phyloP scores from a whole-genome alignment of 805 yeast species.

The Torulaspora maleeae region DNA sequence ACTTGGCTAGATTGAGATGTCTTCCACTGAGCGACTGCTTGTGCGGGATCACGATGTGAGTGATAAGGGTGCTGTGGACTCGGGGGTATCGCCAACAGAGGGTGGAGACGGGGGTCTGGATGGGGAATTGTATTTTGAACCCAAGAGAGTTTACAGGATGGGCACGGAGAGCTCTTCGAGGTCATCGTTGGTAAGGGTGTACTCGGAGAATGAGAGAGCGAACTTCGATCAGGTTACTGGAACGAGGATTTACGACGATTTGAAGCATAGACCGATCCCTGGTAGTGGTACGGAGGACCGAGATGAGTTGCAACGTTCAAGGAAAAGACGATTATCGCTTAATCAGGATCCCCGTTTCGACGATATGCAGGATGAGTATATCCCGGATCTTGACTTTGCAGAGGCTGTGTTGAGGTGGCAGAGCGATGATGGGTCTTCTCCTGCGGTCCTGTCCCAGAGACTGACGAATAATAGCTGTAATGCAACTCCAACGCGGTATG shows the following conservation, averaged over 20 bases:
- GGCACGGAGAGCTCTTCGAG: conserved; percentile 23
- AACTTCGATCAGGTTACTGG: conserved; percentile 56
- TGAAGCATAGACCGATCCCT: conserved; percentile 43
- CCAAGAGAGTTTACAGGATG: conserved; percentile 23
- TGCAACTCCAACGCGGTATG: conserved; percentile 3
- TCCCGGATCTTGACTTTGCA: conserved; percentile 65
- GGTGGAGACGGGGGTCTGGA: background rate
- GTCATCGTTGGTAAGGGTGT: conserved; percentile 46
- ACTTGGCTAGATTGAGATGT: background rate
- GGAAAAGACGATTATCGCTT: conserved; percentile 7
- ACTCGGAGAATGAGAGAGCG: conserved; percentile 60
- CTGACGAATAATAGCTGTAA: conserved; percentile 1
- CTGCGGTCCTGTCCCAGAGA: conserved; percentile 1
- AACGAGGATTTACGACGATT: conserved; percentile 50
- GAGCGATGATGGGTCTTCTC: conserved; percentile 5
- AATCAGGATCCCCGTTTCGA: conserved; percentile 3
- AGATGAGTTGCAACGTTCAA: conserved; percentile 2
- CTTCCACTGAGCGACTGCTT: background rate
- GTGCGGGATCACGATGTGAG: background rate
- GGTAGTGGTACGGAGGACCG: conserved; percentile 2
- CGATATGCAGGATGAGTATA: conserved; percentile 71
- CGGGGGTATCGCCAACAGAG: background rate
- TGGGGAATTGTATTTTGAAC: conserved; percentile 20
- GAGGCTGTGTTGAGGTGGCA: conserved; percentile 48
- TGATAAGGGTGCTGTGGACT: background rate